These are phyloP conservation scores for Diospyros kaki DNA, from an alignment of 148 eudicot species.

Conservation along the genomic window DNA sequence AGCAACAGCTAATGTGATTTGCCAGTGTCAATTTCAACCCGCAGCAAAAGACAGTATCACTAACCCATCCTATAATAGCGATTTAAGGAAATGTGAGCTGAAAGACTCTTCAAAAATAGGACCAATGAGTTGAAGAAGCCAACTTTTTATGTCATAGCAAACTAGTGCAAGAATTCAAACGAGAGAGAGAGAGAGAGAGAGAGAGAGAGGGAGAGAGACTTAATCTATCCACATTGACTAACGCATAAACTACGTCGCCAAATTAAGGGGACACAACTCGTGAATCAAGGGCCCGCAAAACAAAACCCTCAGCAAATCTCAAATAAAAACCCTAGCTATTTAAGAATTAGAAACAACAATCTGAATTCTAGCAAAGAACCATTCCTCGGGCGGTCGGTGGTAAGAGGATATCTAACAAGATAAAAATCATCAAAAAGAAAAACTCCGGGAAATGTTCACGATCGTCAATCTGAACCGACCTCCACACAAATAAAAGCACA, in stretches of 20 bases:
- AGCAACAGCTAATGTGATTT: constrained; percentile 1
- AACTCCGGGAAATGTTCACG: background rate
- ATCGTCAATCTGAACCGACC: background rate
- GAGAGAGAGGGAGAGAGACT: background rate
- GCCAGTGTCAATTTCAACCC: too few relatives aligned
- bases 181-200: background rate
- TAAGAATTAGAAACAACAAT: background rate
- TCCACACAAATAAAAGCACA: background rate
- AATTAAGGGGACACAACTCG: background rate
- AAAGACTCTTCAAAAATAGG: background rate
- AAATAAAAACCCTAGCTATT: constrained; percentile 8
- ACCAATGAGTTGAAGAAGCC: background rate
- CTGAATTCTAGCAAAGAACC: background rate
- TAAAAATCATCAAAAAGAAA: background rate
- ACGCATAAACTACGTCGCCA: background rate
- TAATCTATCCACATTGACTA: constrained; percentile 3
- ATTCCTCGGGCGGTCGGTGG: too few relatives aligned
- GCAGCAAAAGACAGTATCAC: too few relatives aligned
- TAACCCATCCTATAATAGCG: background rate
- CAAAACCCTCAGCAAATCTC: background rate
- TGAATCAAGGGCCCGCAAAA: background rate
- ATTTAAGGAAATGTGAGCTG: background rate
- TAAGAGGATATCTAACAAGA: background rate
- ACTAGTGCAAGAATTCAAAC: background rate
- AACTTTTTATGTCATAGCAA: background rate